These are phyloP conservation scores for Crithidia expoeki DNA, from an alignment of 208 protist genomes.

Conservation along the genomic window DNA sequence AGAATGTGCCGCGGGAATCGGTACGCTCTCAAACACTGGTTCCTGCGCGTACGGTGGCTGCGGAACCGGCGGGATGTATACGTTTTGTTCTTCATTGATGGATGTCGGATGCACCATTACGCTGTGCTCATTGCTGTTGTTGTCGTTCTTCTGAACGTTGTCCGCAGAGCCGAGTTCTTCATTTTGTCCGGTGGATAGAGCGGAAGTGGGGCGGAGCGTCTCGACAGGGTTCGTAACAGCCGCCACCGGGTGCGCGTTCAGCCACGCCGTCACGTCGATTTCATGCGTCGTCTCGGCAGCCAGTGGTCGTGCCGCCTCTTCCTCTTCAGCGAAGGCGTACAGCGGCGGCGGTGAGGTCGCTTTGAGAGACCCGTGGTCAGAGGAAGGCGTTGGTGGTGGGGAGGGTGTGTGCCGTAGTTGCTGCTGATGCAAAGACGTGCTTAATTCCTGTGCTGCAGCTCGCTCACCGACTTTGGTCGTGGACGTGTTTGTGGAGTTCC, in stretches of 20 bases:
- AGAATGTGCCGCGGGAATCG: not conserved
- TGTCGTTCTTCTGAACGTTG: not conserved
- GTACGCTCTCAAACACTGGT: not conserved
- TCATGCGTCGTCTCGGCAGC: not conserved
- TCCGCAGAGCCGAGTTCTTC: not conserved
- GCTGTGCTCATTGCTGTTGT: not conserved
- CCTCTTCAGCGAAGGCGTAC: not conserved
- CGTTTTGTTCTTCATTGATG: not conserved
- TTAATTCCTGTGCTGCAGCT: not conserved
- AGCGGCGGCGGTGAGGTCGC: not conserved
- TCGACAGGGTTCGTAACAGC: not conserved
- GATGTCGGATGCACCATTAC: not conserved
- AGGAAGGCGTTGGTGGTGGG: constrained; percentile 7
- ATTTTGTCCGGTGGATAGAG: not conserved
- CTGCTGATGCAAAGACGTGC: constrained; percentile 1
- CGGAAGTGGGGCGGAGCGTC: not conserved
- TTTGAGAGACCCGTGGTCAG: not conserved
- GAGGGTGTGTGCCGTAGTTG: not conserved
- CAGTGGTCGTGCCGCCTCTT: not conserved
- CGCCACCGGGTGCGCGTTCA: constrained; percentile 11
- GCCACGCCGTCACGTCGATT: constrained; percentile 31
- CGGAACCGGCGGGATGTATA: constrained; percentile 14
- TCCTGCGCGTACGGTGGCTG: constrained; percentile 19
- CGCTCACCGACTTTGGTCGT: not conserved
- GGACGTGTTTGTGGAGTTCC: not conserved